Evolutionary conservation across 2,329 filamentous ascomycete species (phyloP), one percentile per base, ranked within the genome.

Genomic region (Zalaria sp.): DNA sequence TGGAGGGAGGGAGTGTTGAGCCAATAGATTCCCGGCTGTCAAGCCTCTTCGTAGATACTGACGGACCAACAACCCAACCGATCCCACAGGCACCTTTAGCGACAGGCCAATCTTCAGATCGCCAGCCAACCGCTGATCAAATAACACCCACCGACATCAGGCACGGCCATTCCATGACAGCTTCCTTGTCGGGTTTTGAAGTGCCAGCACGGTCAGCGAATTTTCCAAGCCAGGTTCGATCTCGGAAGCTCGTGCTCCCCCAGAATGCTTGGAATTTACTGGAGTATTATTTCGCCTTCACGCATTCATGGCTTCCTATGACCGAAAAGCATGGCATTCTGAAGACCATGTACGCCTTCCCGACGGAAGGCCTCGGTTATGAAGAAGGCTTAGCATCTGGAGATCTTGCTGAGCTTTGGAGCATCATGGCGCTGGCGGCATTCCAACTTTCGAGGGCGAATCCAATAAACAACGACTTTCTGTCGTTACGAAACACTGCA

Each of bases 251-350:
- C 41, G 53, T 56, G 34, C 60, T 81, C 0, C 77, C 70, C 10
- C 53, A 57, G 10, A 70, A 74, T 51, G 73, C 69, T 53, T 77
- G 68, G 64, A 65, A 70, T 2, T 66, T 87, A 3, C 62, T 87
- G 34, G 79, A 86, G 49, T 69, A 81, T 4, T 87, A 85, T 55
- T 82, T 84, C 45, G 74, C 80, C 1, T 84, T 83, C 50, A 83
- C 79, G 0, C 80, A 87, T 55, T 77, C 73, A 41, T 88, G 83
- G 83, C 68, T 88, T 26, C 83, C 83, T 0, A 77, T 88, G 26
- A 65, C 81, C 7, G 78, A 85, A 47, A 81, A 78, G 47, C 72
- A 80, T 38, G 69, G 72, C 35, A 63, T 83, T 4, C 62, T 80
- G 27, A 71, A 70, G 26, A 61, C 68, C 3, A 72, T 69, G n/a